A percentile compares a stretch with the other conserved stretches of the same genome.
These are phyloP conservation scores for Teratosphaeria viscida DNA, from an alignment of 2,329 filamentous ascomycete genomes.

Conservation along the genomic window DNA sequence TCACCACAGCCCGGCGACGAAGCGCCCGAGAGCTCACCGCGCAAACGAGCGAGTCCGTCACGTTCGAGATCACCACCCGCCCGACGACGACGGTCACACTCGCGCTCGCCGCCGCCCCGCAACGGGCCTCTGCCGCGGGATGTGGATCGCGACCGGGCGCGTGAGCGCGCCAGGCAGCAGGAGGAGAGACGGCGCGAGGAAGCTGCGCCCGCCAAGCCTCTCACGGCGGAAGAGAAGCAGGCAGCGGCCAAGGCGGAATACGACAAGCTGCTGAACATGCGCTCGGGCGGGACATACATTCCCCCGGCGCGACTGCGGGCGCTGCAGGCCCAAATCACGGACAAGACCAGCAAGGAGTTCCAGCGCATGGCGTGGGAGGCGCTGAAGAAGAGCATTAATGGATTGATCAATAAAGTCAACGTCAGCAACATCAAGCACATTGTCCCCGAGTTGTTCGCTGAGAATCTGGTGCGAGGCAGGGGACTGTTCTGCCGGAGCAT, in stretches of 20 bases:
- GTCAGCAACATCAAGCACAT: constrained; percentile 96
- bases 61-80: constrained; percentile 26
- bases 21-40: constrained; percentile 9
- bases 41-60: constrained; percentile 25
- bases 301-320: constrained; percentile 83
- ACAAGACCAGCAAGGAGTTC: constrained; percentile 92
- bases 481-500: constrained; percentile 92
- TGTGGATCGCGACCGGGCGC: constrained; percentile 39
- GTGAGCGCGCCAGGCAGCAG: constrained; percentile 44
- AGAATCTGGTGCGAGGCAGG: constrained; percentile 84
- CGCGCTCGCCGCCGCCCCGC: constrained; percentile 20
- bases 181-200: constrained; percentile 32
- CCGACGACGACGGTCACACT: constrained; percentile 20
- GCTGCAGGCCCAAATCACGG: constrained; percentile 91
- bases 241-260: constrained; percentile 85
- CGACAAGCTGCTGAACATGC: constrained; percentile 81
- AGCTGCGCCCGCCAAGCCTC: constrained; percentile 39
- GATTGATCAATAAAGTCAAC: constrained; percentile 98
- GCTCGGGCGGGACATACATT: constrained; percentile 92
- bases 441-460: constrained; percentile 86
- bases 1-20: constrained; percentile 16
- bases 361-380: constrained; percentile 99
- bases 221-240: constrained; percentile 73
- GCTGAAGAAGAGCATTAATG: constrained; percentile 97
- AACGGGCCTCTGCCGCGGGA: constrained; percentile 35